These are phyloP conservation scores for Agaricus blazei DNA, from an alignment of 768 basidiomycete genomes.

Conservation along the genomic window DNA sequence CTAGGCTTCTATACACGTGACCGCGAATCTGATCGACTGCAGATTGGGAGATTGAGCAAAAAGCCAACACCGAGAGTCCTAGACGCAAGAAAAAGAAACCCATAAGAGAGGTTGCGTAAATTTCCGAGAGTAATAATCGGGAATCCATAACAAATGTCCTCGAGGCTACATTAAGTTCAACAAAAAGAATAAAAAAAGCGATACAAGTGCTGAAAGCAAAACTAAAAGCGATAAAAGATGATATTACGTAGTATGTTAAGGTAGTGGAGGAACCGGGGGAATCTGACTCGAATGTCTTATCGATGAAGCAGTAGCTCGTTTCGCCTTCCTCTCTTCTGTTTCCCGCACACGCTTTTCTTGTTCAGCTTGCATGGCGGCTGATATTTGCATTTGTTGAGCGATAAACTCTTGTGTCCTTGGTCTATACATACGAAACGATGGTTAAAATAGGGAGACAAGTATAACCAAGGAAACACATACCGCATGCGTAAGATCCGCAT, in stretches of 20 bases:
- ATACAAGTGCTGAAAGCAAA: neutral
- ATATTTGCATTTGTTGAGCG: constrained; percentile 78
- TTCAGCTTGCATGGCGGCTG: constrained; percentile 78
- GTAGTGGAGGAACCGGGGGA: constrained; percentile 35
- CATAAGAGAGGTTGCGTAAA: neutral
- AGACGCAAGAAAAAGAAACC: neutral
- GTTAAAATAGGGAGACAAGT: constrained; percentile 4
- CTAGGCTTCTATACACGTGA: no score
- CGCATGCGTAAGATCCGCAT: constrained; percentile 95
- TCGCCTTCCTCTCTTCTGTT: constrained; percentile 51
- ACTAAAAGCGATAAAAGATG: neutral
- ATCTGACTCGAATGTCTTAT: constrained; percentile 25
- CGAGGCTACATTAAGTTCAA: neutral
- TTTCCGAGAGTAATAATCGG: no score
- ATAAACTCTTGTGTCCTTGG: constrained; percentile 83
- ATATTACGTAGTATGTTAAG: constrained; percentile 13
- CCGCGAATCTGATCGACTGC: no score
- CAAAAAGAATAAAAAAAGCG: no score
- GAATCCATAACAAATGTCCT: neutral
- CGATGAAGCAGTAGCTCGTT: constrained; percentile 37
- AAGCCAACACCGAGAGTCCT: neutral
- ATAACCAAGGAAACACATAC: constrained; percentile 30
- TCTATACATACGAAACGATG: constrained; percentile 29
- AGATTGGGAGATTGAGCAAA: no score
- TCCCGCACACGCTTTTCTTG: constrained; percentile 70